Percentiles rank a stretch among this genome's conserved stretches.
phyloP scores from a whole-genome alignment of 805 yeast species.

The Metschnikowia arizonensis region DNA sequence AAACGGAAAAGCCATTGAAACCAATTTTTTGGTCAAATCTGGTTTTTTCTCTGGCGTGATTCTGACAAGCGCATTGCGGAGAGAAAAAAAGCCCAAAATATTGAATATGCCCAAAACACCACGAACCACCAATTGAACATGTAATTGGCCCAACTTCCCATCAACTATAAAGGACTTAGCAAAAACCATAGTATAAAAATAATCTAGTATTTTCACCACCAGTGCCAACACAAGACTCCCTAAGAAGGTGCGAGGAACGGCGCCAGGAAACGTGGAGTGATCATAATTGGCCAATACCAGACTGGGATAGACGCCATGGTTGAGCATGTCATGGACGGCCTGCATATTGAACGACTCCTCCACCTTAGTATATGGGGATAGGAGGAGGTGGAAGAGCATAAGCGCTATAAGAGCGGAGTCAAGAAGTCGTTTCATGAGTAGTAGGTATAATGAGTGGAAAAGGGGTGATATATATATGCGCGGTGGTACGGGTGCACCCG shows the following conservation, averaged over 20 bases:
- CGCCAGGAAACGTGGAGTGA: conserved; percentile 80
- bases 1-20: conserved; percentile 49
- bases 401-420: conserved; percentile 38
- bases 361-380: conserved; percentile 84
- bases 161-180: conserved; percentile 14
- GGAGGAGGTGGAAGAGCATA: conserved; percentile 45
- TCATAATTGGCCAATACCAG: conserved; percentile 50
- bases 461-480: background rate
- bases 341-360: conserved; percentile 92
- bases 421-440: conserved; percentile 9
- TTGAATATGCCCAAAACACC: conserved; percentile 61
- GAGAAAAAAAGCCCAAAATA: conserved; percentile 45
- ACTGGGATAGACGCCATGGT: conserved; percentile 48
- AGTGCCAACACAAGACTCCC: conserved; percentile 59
- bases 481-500: conserved; percentile 5
- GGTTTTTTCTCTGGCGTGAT: conserved; percentile 21
- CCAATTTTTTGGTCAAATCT: conserved; percentile 10
- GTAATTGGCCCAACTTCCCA: conserved; percentile 34
- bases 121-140: conserved; percentile 54
- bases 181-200: conserved; percentile 10
- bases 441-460: background rate
- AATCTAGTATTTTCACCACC: conserved; percentile 37
- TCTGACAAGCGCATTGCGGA: conserved; percentile 39
- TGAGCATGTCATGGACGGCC: conserved; percentile 77
- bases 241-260: conserved; percentile 78